phyloP scores from a whole-genome alignment of 345 rosid species.

The Firmiana major region DNA sequence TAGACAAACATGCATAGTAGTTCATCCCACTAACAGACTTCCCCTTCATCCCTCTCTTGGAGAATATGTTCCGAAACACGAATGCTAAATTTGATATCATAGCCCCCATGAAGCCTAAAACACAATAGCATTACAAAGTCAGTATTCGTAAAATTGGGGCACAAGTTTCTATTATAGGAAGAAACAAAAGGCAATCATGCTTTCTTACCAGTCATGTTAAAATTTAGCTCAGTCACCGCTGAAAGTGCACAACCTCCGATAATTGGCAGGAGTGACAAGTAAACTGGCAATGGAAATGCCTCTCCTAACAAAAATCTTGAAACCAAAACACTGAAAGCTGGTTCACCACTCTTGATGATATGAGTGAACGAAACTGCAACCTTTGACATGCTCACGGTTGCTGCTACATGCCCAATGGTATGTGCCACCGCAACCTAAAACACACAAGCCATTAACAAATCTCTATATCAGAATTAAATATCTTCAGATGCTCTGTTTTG shows the following conservation, averaged over 20 bases:
- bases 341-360: conserved; percentile 94
- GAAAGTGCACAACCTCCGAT: conserved; percentile 93
- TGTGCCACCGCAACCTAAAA: conserved; percentile 92
- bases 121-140: background rate
- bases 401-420: conserved; percentile 97
- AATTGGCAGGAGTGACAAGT: conserved; percentile 78
- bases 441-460: background rate
- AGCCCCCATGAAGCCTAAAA: conserved; percentile 94
- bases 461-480: conserved; percentile 9
- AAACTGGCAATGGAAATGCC: conserved; percentile 67
- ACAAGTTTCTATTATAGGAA: background rate
- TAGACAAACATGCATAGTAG: conserved; percentile 88
- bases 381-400: conserved; percentile 96
- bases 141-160: background rate
- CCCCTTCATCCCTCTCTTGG: conserved; percentile 96
- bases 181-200: background rate
- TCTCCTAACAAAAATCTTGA: conserved; percentile 78
- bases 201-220: conserved; percentile 75
- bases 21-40: conserved; percentile 95
- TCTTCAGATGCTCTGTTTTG: background rate
- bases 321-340: conserved; percentile 86
- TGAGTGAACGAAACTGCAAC: conserved; percentile 98
- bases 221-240: conserved; percentile 89
- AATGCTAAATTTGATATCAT: conserved; percentile 96
- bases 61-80: conserved; percentile 88